Evolutionary conservation across 108 stramenopile species (phyloP).

Genomic region (Stephanodiscus triporus): DNA sequence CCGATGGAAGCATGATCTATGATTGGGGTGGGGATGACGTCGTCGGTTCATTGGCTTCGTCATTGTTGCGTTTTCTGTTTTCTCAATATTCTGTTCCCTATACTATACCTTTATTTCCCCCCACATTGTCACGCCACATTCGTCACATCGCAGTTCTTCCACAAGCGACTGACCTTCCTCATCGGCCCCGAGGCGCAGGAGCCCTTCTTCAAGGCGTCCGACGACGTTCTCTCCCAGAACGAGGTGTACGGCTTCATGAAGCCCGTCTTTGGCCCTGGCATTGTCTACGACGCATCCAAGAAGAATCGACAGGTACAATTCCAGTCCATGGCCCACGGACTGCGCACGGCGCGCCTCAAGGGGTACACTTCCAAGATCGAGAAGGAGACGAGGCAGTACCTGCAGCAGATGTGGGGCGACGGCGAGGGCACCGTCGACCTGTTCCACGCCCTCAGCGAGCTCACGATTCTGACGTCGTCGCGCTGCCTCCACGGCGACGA

Average conservation of each 20-base stretch:
- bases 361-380: constrained; percentile 96
- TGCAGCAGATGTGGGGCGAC: constrained; percentile 67
- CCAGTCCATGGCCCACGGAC: constrained; percentile 93
- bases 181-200: constrained; percentile 96
- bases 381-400: constrained; percentile 83
- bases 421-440: constrained; percentile 86
- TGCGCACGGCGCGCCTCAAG: constrained; percentile 90
- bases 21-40: background rate
- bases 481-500: constrained; percentile 98
- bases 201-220: constrained; percentile 93
- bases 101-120: no score
- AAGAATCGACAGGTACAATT: constrained; percentile 96
- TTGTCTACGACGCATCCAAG: constrained; percentile 96
- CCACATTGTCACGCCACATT: no score
- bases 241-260: constrained; percentile 98
- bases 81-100: no score
- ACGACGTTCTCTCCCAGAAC: constrained; percentile 93
- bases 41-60: background rate
- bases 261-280: constrained; percentile 95
- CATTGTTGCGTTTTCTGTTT: no score
- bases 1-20: background rate
- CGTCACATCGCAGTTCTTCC: constrained; percentile 74
- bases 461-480: constrained; percentile 97
- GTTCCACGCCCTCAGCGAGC: constrained; percentile 85
- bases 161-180: constrained; percentile 95